A percentile compares a stretch with the other conserved stretches of the same genome.
Conservation (phyloP, 371 early-diverging fungal species). For the Circinella umbellata region DNA sequence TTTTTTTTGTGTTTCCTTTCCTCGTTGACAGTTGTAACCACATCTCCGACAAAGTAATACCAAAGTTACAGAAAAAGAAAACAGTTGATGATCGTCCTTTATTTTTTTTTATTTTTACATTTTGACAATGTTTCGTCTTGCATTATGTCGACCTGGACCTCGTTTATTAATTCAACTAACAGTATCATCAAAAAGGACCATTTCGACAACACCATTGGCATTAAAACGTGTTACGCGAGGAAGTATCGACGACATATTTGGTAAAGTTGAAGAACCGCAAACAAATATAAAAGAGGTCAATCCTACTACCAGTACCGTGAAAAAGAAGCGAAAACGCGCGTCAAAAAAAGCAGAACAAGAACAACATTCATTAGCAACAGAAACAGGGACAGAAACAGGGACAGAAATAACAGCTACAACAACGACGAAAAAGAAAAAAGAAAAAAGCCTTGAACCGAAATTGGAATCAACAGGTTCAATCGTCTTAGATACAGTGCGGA, state of each 20-base stretch:
- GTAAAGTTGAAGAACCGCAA: background rate
- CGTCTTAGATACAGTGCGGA: constrained; percentile 62
- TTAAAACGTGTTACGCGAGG: background rate
- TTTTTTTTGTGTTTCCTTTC: too few relatives aligned
- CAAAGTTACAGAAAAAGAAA: too few relatives aligned
- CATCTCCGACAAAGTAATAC: too few relatives aligned
- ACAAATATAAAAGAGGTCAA: too few relatives aligned
- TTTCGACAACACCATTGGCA: background rate
- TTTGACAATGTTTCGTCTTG: background rate
- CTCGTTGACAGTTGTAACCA: too few relatives aligned
- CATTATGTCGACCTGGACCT: background rate
- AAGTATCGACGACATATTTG: background rate
- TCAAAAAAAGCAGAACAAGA: background rate
- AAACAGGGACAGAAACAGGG: too few relatives aligned
- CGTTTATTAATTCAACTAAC: background rate
- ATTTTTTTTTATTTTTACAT: too few relatives aligned
- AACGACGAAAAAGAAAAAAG: background rate
- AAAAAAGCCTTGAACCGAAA: constrained; percentile 16
- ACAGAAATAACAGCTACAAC: background rate
- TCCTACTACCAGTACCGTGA: too few relatives aligned
- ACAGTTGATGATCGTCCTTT: too few relatives aligned
- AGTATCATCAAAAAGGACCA: background rate
- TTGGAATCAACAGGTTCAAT: constrained; percentile 41
- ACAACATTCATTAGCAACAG: too few relatives aligned
- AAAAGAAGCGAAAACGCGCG: background rate